Conservation (phyloP, 1,139 yeast genomes). For the Blastobotrys petasosporus region DNA sequence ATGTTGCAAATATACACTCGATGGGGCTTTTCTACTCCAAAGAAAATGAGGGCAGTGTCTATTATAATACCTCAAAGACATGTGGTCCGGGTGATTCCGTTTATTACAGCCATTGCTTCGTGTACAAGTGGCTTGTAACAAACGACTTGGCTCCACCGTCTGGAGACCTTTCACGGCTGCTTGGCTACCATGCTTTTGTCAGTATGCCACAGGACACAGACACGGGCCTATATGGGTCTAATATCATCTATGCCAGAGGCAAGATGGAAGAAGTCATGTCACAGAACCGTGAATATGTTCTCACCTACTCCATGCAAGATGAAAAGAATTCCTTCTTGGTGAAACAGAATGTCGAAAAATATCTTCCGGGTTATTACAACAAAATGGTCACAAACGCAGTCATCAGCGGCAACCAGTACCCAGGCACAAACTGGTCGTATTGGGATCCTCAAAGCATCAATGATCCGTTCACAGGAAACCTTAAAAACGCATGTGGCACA, state of each 20-base stretch:
- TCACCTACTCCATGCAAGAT: slow-evolving; percentile 4
- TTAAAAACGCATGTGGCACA: slow-evolving; percentile 5
- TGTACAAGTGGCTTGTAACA: slow-evolving; percentile 10
- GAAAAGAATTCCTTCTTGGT: slow-evolving; percentile 3
- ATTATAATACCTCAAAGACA: neutral
- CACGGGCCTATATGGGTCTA: slow-evolving; percentile 8
- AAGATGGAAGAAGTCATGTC: slow-evolving; percentile 7
- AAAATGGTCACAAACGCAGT: neutral
- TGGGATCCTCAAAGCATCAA: slow-evolving; percentile 9
- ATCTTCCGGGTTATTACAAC: slow-evolving; percentile 7
- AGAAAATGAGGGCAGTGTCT: slow-evolving; percentile 8
- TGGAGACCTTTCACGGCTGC: slow-evolving; percentile 2
- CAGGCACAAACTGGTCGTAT: slow-evolving; percentile 9
- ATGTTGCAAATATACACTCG: slow-evolving; percentile 7
- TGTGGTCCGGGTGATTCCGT: slow-evolving; percentile 7
- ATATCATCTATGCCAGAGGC: slow-evolving; percentile 4
- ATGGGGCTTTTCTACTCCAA: slow-evolving; percentile 11
- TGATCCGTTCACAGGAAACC: neutral
- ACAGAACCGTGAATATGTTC: slow-evolving; percentile 7
- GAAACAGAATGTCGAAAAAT: slow-evolving; percentile 7
- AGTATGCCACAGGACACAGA: slow-evolving; percentile 10
- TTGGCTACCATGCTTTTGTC: slow-evolving; percentile 9
- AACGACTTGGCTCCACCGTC: slow-evolving; percentile 6
- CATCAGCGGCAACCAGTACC: slow-evolving; percentile 1
- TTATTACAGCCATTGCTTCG: slow-evolving; percentile 3